These are phyloP conservation scores for Tephrocybe sp. DNA, from an alignment of 768 basidiomycete genomes.

Conservation along the genomic window DNA sequence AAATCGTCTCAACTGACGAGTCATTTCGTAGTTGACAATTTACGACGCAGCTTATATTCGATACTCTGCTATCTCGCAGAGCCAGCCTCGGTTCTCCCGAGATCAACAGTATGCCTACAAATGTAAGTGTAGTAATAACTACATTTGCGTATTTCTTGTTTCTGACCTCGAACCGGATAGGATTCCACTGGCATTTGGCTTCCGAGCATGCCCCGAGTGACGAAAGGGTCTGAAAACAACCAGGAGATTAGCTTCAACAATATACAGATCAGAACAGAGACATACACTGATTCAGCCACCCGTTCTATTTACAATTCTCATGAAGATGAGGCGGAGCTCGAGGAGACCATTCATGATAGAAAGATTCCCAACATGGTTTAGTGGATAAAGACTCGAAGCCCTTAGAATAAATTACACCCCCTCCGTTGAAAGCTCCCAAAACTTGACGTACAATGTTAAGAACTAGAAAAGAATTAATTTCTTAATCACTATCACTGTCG, in stretches of 20 bases:
- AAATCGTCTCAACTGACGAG: background rate
- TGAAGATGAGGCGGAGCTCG: background rate
- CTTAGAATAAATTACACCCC: conserved; percentile 17
- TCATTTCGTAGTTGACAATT: background rate
- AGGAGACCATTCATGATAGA: background rate
- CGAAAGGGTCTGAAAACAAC: conserved; percentile 7
- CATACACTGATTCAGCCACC: conserved; percentile 12
- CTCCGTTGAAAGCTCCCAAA: conserved; percentile 16
- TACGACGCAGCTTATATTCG: conserved; percentile 8
- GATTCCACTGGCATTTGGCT: conserved; percentile 13
- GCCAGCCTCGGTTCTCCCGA: conserved; percentile 10
- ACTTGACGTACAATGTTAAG: conserved; percentile 6
- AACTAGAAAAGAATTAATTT: conserved; percentile 22
- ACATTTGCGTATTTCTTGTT: background rate
- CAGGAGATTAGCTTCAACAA: conserved; percentile 19
- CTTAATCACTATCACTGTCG: conserved; percentile 48
- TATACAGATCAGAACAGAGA: conserved; percentile 20
- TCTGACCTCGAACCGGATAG: background rate
- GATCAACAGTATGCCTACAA: conserved; percentile 3
- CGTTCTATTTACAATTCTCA: no score
- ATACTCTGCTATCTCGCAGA: conserved; percentile 17
- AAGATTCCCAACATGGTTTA: background rate
- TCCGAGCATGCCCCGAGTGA: conserved; percentile 1
- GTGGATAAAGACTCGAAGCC: background rate
- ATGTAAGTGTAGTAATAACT: background rate